Base-by-base conservation (phyloP, 1,139 yeast species). In the Magnusiomyces paraingens region DNA sequence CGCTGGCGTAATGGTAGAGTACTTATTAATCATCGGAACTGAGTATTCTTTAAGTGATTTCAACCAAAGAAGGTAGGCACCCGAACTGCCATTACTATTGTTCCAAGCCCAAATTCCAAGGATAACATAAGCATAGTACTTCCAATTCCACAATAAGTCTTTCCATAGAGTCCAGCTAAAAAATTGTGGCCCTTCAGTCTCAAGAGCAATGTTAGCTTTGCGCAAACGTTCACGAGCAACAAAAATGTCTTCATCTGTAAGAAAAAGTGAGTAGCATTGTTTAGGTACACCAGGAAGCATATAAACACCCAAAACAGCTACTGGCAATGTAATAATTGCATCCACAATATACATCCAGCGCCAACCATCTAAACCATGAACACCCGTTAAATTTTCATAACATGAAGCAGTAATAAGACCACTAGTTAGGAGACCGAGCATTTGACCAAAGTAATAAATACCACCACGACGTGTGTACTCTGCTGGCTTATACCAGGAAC, bases 301-400 rank as follows among this genome's bases (percentile, higher is more conserved):
- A 62, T 79, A 78, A 61, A 82, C 75, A 0, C 90, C 91, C 57
- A 81, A 66, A 18, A 83, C 12, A n/a, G 84, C 88, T 52, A 84
- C 79, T 2, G 73, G 78, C 38, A 83, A 63, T 2, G 89, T 80
- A 42, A 83, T 73, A 48, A 81, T 66, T 5, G 84, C 86, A 66
- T 84, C 89, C 58, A 84, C 76, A 57, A 84, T 77, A 63, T 82
- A 84, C 69, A 82, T 80, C 89, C 89, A 84, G 69, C 83, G 77
- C 90, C 90, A 84, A 8, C 86, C 82, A 38, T 70, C 75, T 39
- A 80, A 69, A 1, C 86, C 84, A 54, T 67, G 66, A 4, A 64
- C 66, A 20, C 80, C 81, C 54, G 75, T 70, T 61, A 82, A 62
- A 22, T 67, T 61, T 51, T 77, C 68, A 62, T 72, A 79, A 50